phyloP scores from a whole-genome alignment of 805 yeast species.

The Metahyphopichia silvanorum region DNA sequence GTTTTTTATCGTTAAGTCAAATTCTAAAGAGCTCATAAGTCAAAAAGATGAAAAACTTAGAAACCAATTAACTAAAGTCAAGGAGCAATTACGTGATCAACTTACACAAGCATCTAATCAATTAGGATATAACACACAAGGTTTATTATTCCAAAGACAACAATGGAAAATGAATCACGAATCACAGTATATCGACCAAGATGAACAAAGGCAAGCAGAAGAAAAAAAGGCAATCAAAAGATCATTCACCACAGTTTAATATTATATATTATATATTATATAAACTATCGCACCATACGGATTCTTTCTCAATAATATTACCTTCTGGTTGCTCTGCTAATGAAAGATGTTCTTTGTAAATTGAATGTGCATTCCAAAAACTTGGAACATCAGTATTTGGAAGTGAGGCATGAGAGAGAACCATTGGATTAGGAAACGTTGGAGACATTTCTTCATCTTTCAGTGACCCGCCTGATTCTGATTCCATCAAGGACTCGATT shows the following conservation, averaged over 20 bases:
- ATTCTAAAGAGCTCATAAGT: conserved; percentile 73
- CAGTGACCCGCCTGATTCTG: too few relatives aligned
- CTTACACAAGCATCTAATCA: conserved; percentile 51
- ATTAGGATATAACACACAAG: conserved; percentile 83
- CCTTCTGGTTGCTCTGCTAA: too few relatives aligned
- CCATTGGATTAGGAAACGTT: too few relatives aligned
- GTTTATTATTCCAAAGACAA: conserved; percentile 65
- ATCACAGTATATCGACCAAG: conserved; percentile 68
- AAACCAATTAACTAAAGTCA: conserved; percentile 61
- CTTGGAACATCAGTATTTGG: too few relatives aligned
- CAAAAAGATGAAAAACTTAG: conserved; percentile 65
- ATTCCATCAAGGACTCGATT: too few relatives aligned
- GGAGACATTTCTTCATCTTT: too few relatives aligned
- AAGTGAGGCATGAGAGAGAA: too few relatives aligned
- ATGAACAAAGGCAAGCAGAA: conserved; percentile 50
- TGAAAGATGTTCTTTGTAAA: too few relatives aligned
- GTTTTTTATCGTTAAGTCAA: conserved; percentile 68
- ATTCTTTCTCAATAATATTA: too few relatives aligned
- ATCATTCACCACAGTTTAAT: conserved; percentile 54
- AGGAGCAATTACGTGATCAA: conserved; percentile 55
- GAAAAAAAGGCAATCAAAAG: conserved; percentile 67
- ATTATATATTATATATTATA: neutral
- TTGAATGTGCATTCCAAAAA: too few relatives aligned
- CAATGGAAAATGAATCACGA: conserved; percentile 81
- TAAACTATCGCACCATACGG: too few relatives aligned